Evolutionary conservation across 129 eudicot genomes (phyloP).

Genomic region (sunflower (Helianthus annuus)): DNA sequence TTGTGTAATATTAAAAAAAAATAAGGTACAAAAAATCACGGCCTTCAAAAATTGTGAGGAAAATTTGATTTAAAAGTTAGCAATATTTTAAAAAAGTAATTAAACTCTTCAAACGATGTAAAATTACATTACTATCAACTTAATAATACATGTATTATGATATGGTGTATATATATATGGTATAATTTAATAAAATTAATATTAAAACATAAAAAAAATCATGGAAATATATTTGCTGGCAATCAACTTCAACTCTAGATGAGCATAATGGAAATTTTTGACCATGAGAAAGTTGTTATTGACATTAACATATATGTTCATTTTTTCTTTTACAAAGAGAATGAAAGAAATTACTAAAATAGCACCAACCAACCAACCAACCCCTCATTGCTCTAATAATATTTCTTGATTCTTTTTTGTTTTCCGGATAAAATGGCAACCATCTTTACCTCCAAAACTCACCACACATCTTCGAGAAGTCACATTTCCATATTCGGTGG

Average conservation of each 20-base stretch:
- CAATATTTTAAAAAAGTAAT: no score
- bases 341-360: slow-evolving; percentile 26
- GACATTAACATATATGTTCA: slow-evolving; percentile 31
- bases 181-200: no score
- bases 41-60: no score
- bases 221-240: no score
- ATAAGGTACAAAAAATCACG: no score
- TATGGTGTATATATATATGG: no score
- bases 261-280: not conserved
- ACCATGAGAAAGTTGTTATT: slow-evolving; percentile 34
- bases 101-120: no score
- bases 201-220: no score
- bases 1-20: no score
- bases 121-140: no score
- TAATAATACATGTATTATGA: no score
- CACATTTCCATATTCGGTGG: slow-evolving; percentile 17
- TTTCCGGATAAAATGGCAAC: slow-evolving; percentile 62
- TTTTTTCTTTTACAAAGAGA: slow-evolving; percentile 34
- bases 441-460: slow-evolving; percentile 56
- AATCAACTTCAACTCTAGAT: not conserved
- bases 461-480: slow-evolving; percentile 24
- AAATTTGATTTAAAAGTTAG: no score
- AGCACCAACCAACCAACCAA: slow-evolving; percentile 17
- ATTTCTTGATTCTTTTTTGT: slow-evolving; percentile 19
- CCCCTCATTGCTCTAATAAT: slow-evolving; percentile 32